phyloP scores from a whole-genome alignment of 352 stramenopile genomes.

The Phytophthora niederhauseri region DNA sequence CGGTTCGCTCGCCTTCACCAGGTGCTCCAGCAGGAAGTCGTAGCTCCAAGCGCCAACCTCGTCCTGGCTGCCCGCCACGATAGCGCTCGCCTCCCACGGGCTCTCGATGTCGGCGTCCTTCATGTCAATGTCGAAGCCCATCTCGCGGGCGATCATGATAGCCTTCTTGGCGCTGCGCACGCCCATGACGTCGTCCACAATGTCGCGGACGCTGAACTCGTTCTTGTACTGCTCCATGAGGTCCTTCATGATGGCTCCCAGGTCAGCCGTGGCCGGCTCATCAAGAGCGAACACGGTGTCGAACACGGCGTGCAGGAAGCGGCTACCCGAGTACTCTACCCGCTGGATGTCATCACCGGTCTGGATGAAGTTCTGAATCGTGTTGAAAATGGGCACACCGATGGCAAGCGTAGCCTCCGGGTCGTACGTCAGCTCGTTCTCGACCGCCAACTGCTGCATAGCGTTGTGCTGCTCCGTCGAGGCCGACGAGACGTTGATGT shows the following conservation, averaged over 20 bases:
- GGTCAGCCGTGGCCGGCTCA: slow-evolving; percentile 41
- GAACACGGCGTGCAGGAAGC: slow-evolving; percentile 88
- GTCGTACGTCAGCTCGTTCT: slow-evolving; percentile 92
- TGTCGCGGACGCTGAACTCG: slow-evolving; percentile 61
- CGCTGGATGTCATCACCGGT: slow-evolving; percentile 91
- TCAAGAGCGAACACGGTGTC: slow-evolving; percentile 42
- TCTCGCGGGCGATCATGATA: slow-evolving; percentile 93
- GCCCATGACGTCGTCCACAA: slow-evolving; percentile 94
- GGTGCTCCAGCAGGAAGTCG: slow-evolving; percentile 60
- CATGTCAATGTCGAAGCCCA: slow-evolving; percentile 88
- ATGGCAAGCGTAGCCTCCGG: slow-evolving; percentile 80
- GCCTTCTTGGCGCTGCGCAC: slow-evolving; percentile 90
- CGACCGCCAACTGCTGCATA: slow-evolving; percentile 72
- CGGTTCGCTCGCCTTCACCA: slow-evolving; percentile 45
- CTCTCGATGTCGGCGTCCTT: slow-evolving; percentile 66
- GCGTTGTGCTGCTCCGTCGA: slow-evolving; percentile 72
- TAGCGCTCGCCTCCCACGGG: slow-evolving; percentile 45
- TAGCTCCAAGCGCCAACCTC: slow-evolving; percentile 49
- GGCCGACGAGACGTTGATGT: slow-evolving; percentile 89
- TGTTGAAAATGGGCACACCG: slow-evolving; percentile 93
- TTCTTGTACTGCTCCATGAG: slow-evolving; percentile 62
- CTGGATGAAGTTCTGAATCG: slow-evolving; percentile 93
- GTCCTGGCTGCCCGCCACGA: slow-evolving; percentile 41
- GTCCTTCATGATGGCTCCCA: slow-evolving; percentile 71
- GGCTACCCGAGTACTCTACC: slow-evolving; percentile 92